Conservation (phyloP, 345 rosid genomes). For the Luvunga scandens region DNA sequence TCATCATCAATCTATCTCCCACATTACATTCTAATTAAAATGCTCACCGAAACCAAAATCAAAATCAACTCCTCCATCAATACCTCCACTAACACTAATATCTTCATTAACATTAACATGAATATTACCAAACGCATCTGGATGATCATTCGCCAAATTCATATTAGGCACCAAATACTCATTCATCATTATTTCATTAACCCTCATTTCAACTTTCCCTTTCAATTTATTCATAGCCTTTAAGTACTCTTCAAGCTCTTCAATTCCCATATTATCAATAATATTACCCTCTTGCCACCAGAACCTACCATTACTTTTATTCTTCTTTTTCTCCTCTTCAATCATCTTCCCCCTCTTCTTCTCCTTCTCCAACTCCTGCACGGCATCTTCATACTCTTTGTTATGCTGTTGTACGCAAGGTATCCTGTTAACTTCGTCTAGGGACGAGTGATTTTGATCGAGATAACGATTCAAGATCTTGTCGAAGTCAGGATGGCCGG, state of each 20-base stretch:
- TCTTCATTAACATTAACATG: background rate
- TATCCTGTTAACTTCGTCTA: background rate
- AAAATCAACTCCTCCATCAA: background rate
- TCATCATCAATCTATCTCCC: background rate
- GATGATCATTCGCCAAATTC: background rate
- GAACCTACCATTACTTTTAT: constrained; percentile 1
- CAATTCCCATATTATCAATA: constrained; percentile 25
- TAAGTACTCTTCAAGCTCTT: constrained; percentile 32
- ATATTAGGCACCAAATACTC: background rate
- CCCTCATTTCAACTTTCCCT: constrained; percentile 21
- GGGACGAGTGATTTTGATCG: background rate
- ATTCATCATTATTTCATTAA: constrained; percentile 21
- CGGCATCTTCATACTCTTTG: constrained; percentile 13
- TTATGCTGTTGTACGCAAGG: constrained; percentile 11
- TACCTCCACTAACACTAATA: background rate
- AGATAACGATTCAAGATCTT: constrained; percentile 11
- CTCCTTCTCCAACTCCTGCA: constrained; percentile 29
- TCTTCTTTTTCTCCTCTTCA: constrained; percentile 10
- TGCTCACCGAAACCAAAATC: background rate
- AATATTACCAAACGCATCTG: background rate
- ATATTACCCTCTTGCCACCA: constrained; percentile 37
- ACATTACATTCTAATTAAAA: background rate
- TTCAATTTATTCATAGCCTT: constrained; percentile 28
- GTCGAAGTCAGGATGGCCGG: constrained; percentile 31
- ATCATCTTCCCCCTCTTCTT: constrained; percentile 9